Evolutionary conservation across 2,329 filamentous ascomycete genomes (phyloP), one percentile per base, ranked within the genome.

Genomic region (Scedosporium minutisporum): DNA sequence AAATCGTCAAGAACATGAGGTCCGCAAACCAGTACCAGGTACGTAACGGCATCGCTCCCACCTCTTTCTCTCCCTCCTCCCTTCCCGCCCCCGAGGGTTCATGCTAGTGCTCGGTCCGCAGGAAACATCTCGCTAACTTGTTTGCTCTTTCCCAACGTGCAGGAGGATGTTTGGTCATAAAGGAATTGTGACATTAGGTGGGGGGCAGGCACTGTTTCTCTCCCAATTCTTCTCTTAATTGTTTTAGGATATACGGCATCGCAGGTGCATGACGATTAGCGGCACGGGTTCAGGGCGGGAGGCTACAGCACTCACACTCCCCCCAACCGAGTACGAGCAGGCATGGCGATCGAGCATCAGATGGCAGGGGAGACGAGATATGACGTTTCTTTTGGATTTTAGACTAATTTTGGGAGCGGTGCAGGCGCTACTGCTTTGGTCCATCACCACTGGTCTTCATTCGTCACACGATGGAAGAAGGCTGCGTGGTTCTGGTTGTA

Each of bases 1-100:
- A 97, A 72, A 87, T 97, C 70, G 92, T 99, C 65, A 99, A 97
- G 85, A 88, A 88, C 69, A 97, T 99, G 93, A 88, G 95, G 71
- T 88, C 90, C 68, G 87, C 89, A 67, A 97, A 96, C 76, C 91
- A 95, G 76, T 99, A 99, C 81, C 96, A 99, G 83, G 95, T 87
- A 84, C 65, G 79, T 76, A 61, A 33, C 44, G 61, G 55, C 33
- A n/a, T 58, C 62, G 64, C 63, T 55, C 29, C 61, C 41, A 18
- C 12, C 53, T 46, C 41, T 55, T 44, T 3, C 27, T 33, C 53
- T 57, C 58, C 55, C 46, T 38, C 62, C 33, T 6, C 16, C 60
- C 58, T 44, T 21, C 57, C 41, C 14, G 16, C 42, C 55, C 29
- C 21, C 27, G 6, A 53, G 14, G 14, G 33, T 29, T 7, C 7